Evolutionary conservation across 2,329 filamentous ascomycete species (phyloP).

Genomic region (Colletotrichum musae): DNA sequence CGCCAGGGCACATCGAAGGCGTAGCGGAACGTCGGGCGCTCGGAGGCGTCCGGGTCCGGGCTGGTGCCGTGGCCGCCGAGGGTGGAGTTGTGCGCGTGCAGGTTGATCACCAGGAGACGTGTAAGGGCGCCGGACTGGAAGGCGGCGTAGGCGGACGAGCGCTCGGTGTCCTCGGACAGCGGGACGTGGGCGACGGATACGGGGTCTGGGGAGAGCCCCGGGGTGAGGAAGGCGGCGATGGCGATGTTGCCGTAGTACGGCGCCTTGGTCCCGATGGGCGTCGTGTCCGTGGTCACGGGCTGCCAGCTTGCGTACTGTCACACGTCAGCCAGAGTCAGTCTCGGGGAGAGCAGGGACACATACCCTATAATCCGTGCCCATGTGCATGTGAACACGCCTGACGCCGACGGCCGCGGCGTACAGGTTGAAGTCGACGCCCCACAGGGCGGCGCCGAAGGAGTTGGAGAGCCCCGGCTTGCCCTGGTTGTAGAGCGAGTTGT

Average conservation of each 20-base stretch:
- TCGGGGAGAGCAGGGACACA: slow-evolving; percentile 12
- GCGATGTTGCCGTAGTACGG: slow-evolving; percentile 76
- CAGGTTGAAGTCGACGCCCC: slow-evolving; percentile 74
- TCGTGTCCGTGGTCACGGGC: slow-evolving; percentile 65
- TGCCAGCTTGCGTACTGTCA: slow-evolving; percentile 72
- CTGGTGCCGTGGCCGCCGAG: slow-evolving; percentile 53
- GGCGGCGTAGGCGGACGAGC: slow-evolving; percentile 69
- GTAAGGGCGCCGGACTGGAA: slow-evolving; percentile 61
- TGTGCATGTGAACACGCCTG: slow-evolving; percentile 73
- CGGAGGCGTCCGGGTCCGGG: slow-evolving; percentile 48
- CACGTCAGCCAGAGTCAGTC: slow-evolving; percentile 19
- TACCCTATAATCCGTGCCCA: slow-evolving; percentile 72
- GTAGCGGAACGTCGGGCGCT: slow-evolving; percentile 53
- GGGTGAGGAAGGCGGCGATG: slow-evolving; percentile 69
- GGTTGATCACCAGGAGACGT: slow-evolving; percentile 69
- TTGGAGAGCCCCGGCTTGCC: slow-evolving; percentile 74
- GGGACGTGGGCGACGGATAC: slow-evolving; percentile 65
- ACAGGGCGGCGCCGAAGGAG: slow-evolving; percentile 76
- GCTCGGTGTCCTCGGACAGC: slow-evolving; percentile 49
- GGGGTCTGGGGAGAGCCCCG: slow-evolving; percentile 52
- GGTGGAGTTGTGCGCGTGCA: slow-evolving; percentile 73
- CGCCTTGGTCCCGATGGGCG: slow-evolving; percentile 69
- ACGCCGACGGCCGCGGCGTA: slow-evolving; percentile 70
- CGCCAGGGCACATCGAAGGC: slow-evolving; percentile 54
- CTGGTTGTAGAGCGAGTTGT: slow-evolving; percentile 74